phyloP scores from a whole-genome alignment of 2,329 filamentous ascomycete species.

The Verticillium tricorpus region DNA sequence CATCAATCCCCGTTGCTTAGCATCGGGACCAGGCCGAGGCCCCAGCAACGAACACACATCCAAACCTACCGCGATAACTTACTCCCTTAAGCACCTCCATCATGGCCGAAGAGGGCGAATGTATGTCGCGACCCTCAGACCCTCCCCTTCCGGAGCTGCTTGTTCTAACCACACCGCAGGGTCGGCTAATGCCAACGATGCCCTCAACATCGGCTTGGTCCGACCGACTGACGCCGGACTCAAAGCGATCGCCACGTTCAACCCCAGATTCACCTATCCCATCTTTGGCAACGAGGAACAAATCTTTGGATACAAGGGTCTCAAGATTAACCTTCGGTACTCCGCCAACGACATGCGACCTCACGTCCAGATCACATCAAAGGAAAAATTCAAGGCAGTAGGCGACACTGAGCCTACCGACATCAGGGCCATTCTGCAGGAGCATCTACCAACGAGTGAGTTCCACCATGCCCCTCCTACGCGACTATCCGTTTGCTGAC shows the following conservation, averaged over 20 bases:
- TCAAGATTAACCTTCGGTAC: constrained; percentile 69
- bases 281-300: constrained; percentile 91
- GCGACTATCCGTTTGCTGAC: background rate
- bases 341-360: constrained; percentile 72
- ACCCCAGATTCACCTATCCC: constrained; percentile 83
- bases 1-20: background rate
- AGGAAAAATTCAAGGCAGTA: constrained; percentile 64
- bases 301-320: constrained; percentile 83
- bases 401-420: constrained; percentile 68
- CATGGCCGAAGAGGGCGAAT: constrained; percentile 2
- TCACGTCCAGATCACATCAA: constrained; percentile 65
- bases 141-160: background rate
- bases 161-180: constrained; percentile 30
- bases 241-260: constrained; percentile 64
- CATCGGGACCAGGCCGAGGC: background rate
- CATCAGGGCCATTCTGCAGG: constrained; percentile 58
- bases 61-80: background rate
- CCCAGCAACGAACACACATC: no score
- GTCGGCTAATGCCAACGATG: constrained; percentile 58
- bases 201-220: constrained; percentile 57
- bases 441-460: constrained; percentile 64
- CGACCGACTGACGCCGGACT: constrained; percentile 42
- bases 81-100: background rate
- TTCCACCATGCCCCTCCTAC: constrained; percentile 10
- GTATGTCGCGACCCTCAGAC: background rate